phyloP scores from a whole-genome alignment of 768 basidiomycete genomes.

The Lactifluus subvellereus region DNA sequence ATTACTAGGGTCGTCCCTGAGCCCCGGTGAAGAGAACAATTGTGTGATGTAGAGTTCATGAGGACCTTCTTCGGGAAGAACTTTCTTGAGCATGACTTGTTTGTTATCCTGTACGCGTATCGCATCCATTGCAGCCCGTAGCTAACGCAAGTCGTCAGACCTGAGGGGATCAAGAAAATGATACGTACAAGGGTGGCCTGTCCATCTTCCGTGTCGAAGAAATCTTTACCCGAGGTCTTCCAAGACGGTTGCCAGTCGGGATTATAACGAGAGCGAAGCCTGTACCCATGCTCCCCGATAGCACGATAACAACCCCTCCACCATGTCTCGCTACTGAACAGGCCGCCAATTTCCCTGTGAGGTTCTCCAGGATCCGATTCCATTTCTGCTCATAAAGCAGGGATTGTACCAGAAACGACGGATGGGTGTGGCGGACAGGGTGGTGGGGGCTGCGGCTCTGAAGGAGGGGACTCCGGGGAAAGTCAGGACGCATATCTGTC shows the following conservation, averaged over 20 bases:
- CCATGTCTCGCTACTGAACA: neutral
- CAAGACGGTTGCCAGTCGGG: conserved; percentile 12
- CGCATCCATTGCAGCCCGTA: conserved; percentile 15
- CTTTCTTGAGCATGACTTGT: conserved; percentile 21
- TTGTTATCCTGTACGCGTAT: conserved; percentile 12
- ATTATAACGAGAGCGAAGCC: conserved; percentile 10
- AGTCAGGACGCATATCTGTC: neutral
- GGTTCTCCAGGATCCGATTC: neutral
- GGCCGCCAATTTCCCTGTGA: neutral
- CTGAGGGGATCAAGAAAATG: neutral
- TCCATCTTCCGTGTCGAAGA: neutral
- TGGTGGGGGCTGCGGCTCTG: neutral
- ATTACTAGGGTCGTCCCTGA: conserved; percentile 4
- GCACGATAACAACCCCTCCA: neutral
- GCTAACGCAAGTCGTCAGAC: too few relatives aligned
- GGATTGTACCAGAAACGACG: neutral
- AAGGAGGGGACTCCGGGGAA: neutral
- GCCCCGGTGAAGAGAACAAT: neutral
- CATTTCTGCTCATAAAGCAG: neutral
- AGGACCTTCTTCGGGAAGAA: conserved; percentile 2
- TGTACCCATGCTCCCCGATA: neutral
- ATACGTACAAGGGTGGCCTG: neutral
- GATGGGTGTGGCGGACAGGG: neutral
- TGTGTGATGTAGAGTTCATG: conserved; percentile 4
- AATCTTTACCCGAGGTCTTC: neutral